phyloP scores from a whole-genome alignment of 2,329 filamentous ascomycete species.

The Cercospora sp. region DNA sequence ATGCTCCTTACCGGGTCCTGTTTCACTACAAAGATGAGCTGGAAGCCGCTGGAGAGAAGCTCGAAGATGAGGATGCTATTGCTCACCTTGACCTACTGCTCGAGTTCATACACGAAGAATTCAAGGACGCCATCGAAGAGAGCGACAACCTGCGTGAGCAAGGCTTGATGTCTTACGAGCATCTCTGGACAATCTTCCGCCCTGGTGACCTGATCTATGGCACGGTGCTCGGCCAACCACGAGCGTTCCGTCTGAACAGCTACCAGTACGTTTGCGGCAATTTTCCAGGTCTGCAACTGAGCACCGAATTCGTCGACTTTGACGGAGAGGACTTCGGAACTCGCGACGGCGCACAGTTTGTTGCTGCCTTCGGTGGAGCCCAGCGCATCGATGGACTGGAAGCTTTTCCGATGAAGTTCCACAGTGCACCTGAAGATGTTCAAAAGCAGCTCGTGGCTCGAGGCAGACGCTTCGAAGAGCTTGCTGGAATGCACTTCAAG shows the following conservation, averaged over 20 bases:
- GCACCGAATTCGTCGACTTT: conserved; percentile 37
- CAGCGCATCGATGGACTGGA: conserved; percentile 30
- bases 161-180: conserved; percentile 39
- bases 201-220: conserved; percentile 37
- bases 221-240: conserved; percentile 33
- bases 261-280: conserved; percentile 33
- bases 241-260: conserved; percentile 35
- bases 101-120: conserved; percentile 33
- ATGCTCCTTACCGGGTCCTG: conserved; percentile 33
- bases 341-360: conserved; percentile 13
- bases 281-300: conserved; percentile 32
- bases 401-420: conserved; percentile 30
- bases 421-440: conserved; percentile 20
- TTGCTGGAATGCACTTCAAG: conserved; percentile 35
- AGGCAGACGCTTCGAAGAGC: conserved; percentile 30
- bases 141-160: conserved; percentile 32
- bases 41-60: conserved; percentile 24
- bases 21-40: conserved; percentile 36
- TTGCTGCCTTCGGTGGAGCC: conserved; percentile 29
- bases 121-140: conserved; percentile 36
- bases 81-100: conserved; percentile 39
- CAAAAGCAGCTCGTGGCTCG: conserved; percentile 29
- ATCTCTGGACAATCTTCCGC: conserved; percentile 49
- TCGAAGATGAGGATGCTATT: conserved; percentile 34
- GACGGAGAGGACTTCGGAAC: conserved; percentile 38